Evolutionary conservation across 768 basidiomycete species (phyloP).

Genomic region (Pulveroboletus sp.): DNA sequence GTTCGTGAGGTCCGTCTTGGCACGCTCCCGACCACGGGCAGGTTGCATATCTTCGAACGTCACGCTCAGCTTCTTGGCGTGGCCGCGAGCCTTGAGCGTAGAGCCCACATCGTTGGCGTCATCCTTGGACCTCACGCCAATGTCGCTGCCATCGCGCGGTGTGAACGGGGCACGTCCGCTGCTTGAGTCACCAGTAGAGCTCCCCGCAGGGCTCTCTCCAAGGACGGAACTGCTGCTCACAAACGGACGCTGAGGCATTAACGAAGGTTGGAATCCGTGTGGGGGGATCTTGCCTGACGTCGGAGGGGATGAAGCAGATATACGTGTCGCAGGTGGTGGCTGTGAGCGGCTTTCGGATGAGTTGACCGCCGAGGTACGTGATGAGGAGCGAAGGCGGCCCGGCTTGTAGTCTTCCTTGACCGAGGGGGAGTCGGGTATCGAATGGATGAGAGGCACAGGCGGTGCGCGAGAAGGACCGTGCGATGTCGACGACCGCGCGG

Average conservation of each 20-base stretch:
- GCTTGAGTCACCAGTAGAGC: constrained; percentile 83
- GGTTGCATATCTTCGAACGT: constrained; percentile 57
- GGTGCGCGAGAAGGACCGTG: constrained; percentile 26
- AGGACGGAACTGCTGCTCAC: constrained; percentile 35
- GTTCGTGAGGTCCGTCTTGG: constrained; percentile 29
- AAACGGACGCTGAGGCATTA: constrained; percentile 53
- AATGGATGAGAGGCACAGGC: constrained; percentile 28
- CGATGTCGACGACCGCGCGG: constrained; percentile 19
- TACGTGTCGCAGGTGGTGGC: constrained; percentile 6
- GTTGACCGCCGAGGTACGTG: constrained; percentile 9
- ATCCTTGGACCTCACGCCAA: constrained; percentile 25
- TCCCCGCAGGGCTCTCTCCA: constrained; percentile 66
- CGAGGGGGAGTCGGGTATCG: constrained; percentile 32
- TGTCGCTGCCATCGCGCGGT: constrained; percentile 74
- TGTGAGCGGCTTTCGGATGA: constrained; percentile 12
- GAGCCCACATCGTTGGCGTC: constrained; percentile 22
- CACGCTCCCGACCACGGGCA: constrained; percentile 29
- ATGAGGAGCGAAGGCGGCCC: constrained; percentile 9
- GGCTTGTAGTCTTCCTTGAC: constrained; percentile 21
- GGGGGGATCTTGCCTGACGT: constrained; percentile 23
- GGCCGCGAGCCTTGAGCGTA: constrained; percentile 30
- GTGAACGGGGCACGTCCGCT: constrained; percentile 73
- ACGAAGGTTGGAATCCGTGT: constrained; percentile 20
- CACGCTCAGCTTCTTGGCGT: constrained; percentile 59
- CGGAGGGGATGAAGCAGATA: constrained; percentile 7